Conservation (phyloP, 2,329 filamentous ascomycete species). For the Aspergillaceae sp. region DNA sequence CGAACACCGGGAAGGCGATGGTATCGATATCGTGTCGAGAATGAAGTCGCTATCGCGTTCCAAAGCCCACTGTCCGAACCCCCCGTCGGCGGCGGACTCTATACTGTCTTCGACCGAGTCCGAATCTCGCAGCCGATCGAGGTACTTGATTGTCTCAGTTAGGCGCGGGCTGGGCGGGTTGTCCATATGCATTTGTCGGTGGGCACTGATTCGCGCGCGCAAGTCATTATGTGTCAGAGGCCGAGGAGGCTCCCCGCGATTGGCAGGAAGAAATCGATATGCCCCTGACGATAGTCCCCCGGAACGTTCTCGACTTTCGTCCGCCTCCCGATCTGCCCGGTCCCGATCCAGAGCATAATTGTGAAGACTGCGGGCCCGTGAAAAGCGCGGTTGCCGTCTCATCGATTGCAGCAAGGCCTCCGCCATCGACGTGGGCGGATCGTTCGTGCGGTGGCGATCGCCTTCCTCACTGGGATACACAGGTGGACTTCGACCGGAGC, state of each 20-base stretch:
- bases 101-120: constrained; percentile 48
- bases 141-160: constrained; percentile 54
- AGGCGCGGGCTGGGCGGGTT: constrained; percentile 34
- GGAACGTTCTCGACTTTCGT: constrained; percentile 16
- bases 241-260: constrained; percentile 20
- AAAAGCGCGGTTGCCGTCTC: constrained; percentile 31
- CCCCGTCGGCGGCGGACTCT: constrained; percentile 44
- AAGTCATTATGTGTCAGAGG: constrained; percentile 26
- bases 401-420: constrained; percentile 35
- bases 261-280: constrained; percentile 26
- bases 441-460: constrained; percentile 12
- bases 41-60: constrained; percentile 51
- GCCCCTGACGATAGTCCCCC: constrained; percentile 15
- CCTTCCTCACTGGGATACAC: constrained; percentile 16
- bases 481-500: constrained; percentile 11
- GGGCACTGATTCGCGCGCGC: constrained; percentile 26
- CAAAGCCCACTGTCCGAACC: constrained; percentile 44
- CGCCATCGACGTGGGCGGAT: constrained; percentile 23
- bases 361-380: constrained; percentile 31
- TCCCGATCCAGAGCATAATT: constrained; percentile 32
- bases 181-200: constrained; percentile 28
- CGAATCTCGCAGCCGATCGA: constrained; percentile 50
- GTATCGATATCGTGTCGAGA: constrained; percentile 45
- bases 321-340: constrained; percentile 14
- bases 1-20: constrained; percentile 46